phyloP scores from a whole-genome alignment of 805 yeast species.

The Saccharomycopsis fermentans region DNA sequence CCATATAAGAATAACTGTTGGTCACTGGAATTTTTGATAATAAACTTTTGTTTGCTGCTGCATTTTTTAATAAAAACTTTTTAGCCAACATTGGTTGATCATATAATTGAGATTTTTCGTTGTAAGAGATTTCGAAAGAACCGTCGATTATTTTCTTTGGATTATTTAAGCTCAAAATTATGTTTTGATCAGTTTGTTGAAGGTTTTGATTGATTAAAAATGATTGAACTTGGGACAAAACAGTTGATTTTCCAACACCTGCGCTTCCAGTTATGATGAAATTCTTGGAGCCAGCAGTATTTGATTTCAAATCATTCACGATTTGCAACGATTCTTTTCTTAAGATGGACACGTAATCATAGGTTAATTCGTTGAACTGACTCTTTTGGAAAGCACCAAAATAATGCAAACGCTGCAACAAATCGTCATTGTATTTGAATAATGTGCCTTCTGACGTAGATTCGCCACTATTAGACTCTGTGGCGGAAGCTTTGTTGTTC shows the following conservation, averaged over 20 bases:
- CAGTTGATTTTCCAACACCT: slow-evolving; percentile 74
- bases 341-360: slow-evolving; percentile 48
- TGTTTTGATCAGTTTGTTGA: slow-evolving; percentile 26
- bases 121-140: slow-evolving; percentile 53
- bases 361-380: slow-evolving; percentile 60
- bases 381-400: slow-evolving; percentile 57
- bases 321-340: slow-evolving; percentile 38
- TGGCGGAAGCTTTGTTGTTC: background rate
- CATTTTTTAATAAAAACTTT: slow-evolving; percentile 44
- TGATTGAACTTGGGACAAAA: slow-evolving; percentile 60
- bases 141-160: slow-evolving; percentile 62
- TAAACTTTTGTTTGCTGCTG: slow-evolving; percentile 34
- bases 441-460: slow-evolving; percentile 19
- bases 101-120: slow-evolving; percentile 37
- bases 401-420: slow-evolving; percentile 35
- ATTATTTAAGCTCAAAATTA: slow-evolving; percentile 55
- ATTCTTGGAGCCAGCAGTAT: slow-evolving; percentile 34
- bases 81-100: slow-evolving; percentile 75
- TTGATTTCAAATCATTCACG: slow-evolving; percentile 31
- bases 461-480: background rate
- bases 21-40: slow-evolving; percentile 29
- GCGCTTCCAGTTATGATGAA: slow-evolving; percentile 52
- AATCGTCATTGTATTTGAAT: slow-evolving; percentile 32
- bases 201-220: slow-evolving; percentile 30
- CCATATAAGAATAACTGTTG: slow-evolving; percentile 26